Conservation (phyloP, 169 alveolate genomes). For the Eimeria mitis region DNA sequence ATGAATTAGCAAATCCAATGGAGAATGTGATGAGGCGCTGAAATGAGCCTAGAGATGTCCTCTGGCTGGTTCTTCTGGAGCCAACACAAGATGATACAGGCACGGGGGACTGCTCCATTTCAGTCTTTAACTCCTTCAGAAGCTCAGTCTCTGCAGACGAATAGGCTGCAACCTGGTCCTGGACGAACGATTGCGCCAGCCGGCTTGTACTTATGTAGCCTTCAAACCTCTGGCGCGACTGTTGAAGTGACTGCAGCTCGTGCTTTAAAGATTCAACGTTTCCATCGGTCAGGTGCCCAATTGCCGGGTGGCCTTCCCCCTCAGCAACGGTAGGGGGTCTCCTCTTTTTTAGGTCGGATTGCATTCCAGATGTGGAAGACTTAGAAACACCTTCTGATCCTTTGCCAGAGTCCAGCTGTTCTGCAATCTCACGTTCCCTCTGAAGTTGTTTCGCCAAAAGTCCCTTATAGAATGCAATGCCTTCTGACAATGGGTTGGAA, state of each 20-base stretch:
- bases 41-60: not conserved
- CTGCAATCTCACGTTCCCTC: slow-evolving; percentile 58
- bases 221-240: slow-evolving; percentile 60
- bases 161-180: slow-evolving; percentile 43
- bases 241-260: slow-evolving; percentile 57
- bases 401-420: slow-evolving; percentile 14
- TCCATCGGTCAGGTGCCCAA: not conserved
- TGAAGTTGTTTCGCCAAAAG: slow-evolving; percentile 62
- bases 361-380: not conserved
- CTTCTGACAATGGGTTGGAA: slow-evolving; percentile 11
- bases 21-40: slow-evolving; percentile 34
- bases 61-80: slow-evolving; percentile 32
- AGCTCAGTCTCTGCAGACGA: slow-evolving; percentile 39
- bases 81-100: not conserved
- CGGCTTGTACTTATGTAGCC: slow-evolving; percentile 20
- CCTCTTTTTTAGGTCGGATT: not conserved
- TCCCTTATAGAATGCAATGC: slow-evolving; percentile 54
- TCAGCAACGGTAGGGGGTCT: slow-evolving; percentile 5
- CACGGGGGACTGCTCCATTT: slow-evolving; percentile 1
- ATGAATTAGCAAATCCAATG: slow-evolving; percentile 33
- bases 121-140: slow-evolving; percentile 22
- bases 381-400: slow-evolving; percentile 33
- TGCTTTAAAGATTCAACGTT: slow-evolving; percentile 22
- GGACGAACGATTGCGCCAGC: slow-evolving; percentile 47
- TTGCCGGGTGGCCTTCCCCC: slow-evolving; percentile 24